Evolutionary conservation across 768 basidiomycete genomes (phyloP).

Genomic region (Boletus tomentosulus): DNA sequence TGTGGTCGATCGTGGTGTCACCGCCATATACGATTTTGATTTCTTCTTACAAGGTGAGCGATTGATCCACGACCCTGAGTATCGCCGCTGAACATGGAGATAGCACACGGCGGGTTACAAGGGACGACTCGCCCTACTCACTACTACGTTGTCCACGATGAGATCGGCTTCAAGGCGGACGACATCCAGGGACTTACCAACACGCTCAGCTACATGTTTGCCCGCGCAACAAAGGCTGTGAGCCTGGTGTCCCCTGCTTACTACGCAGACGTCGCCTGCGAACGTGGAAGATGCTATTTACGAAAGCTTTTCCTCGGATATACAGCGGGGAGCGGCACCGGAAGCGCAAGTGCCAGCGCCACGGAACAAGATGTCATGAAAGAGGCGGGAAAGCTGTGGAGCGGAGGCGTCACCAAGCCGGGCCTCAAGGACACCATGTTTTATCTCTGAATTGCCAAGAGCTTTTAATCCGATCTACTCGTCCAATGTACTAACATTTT

Average conservation of each 20-base stretch:
- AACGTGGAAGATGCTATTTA: constrained; percentile 51
- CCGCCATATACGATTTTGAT: constrained; percentile 51
- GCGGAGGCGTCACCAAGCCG: constrained; percentile 44
- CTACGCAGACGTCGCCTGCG: constrained; percentile 48
- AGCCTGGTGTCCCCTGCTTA: constrained; percentile 36
- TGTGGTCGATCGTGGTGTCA: constrained; percentile 52
- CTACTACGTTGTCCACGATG: constrained; percentile 54
- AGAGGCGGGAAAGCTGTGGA: constrained; percentile 58
- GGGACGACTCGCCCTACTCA: constrained; percentile 50
- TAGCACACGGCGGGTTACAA: constrained; percentile 44
- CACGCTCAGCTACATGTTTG: constrained; percentile 51
- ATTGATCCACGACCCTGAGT: neutral
- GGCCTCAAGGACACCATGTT: constrained; percentile 69
- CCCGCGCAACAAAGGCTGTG: constrained; percentile 51
- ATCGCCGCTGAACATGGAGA: neutral
- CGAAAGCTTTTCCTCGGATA: constrained; percentile 44
- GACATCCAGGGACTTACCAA: constrained; percentile 53
- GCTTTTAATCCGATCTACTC: neutral
- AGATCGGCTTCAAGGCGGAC: constrained; percentile 46
- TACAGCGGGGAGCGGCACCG: constrained; percentile 30
- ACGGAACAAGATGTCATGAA: constrained; percentile 46
- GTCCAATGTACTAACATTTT: neutral
- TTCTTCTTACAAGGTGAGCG: constrained; percentile 50
- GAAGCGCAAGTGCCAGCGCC: constrained; percentile 36
- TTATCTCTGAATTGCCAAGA: constrained; percentile 48